Base-by-base conservation (phyloP, 2,329 filamentous ascomycete species). In the Aspergillus sp. region DNA sequence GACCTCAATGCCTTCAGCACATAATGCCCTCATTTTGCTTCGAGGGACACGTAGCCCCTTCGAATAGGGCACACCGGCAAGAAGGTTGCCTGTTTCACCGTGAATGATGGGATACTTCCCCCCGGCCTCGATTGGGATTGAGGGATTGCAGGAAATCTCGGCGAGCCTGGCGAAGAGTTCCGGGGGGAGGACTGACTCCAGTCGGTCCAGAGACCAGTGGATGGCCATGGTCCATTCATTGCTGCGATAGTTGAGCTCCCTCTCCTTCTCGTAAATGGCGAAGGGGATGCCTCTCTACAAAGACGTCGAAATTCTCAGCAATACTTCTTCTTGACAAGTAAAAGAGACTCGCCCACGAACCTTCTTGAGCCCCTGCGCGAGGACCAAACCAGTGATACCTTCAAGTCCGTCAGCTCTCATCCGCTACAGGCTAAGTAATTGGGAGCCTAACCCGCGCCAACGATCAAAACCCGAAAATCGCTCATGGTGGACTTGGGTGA, bases 161-260 rank as follows among this genome's bases (percentile, higher is more conserved):
- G 34, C 23, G 29, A 49, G 40, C 14, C 42, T 31, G 5, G 16
- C 3, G 19, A 23, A 47, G 14, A 47, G 31, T n/a, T 49, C 51
- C 3, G 21, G 16, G 32, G 51, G 46, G 4, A 53, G 41, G 2
- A 49, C 13, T 10, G 16, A 17, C 3, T 45, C n/a, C 16, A 53
- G 32, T 31, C 41, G 51, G 34, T 45, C 41, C 4, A 53, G 51
- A 17, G 51, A 29, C 51, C 51, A 53, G 42, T 53, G 51, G 25
- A 53, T 53, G 2, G 46, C 51, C 51, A 53, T 53, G 5, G 51
- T 53, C 46, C 51, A 53, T 41, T 53, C 51, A 47, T 53, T 53
- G 46, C 51, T 53, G 47, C 51, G 46, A 14, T 49, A 53, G 20
- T 53, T 49, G 20, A 53, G 23, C 2, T 46, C 21, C 6, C n/a